Evolutionary conservation across 192 early-diverging fungal genomes (phyloP).

Genomic region (Haplosporangium gracile): DNA sequence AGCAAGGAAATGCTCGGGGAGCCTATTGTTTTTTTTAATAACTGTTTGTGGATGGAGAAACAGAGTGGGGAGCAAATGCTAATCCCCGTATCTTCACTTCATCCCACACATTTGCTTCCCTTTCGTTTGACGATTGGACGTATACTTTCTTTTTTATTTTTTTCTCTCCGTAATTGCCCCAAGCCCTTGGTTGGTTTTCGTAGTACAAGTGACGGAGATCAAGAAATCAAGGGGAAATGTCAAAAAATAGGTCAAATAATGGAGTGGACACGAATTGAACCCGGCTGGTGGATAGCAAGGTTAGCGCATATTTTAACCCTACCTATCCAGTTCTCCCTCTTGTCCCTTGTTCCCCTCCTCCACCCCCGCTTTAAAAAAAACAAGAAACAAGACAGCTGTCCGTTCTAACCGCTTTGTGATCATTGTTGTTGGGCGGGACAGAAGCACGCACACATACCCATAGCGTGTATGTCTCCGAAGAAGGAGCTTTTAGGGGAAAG

Average conservation of each 20-base stretch:
- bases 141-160: constrained; percentile 1
- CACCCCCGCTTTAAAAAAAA: background rate
- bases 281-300: background rate
- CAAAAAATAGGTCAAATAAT: background rate
- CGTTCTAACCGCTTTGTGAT: background rate
- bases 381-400: background rate
- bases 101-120: background rate
- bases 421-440: constrained; percentile 5
- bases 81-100: constrained; percentile 5
- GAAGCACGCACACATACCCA: background rate
- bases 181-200: background rate
- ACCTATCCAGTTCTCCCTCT: background rate
- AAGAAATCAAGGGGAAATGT: constrained; percentile 1
- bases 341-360: background rate
- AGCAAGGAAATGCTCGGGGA: constrained; percentile 3
- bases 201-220: background rate
- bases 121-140: background rate
- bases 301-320: background rate
- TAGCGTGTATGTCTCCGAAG: background rate
- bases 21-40: background rate
- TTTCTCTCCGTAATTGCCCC: constrained; percentile 17
- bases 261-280: background rate
- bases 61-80: constrained; percentile 17
- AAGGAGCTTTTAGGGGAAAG: background rate
- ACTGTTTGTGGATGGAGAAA: constrained; percentile 9